Evolutionary conservation across 352 stramenopile species (phyloP).

Genomic region (Phytophthora quininea): DNA sequence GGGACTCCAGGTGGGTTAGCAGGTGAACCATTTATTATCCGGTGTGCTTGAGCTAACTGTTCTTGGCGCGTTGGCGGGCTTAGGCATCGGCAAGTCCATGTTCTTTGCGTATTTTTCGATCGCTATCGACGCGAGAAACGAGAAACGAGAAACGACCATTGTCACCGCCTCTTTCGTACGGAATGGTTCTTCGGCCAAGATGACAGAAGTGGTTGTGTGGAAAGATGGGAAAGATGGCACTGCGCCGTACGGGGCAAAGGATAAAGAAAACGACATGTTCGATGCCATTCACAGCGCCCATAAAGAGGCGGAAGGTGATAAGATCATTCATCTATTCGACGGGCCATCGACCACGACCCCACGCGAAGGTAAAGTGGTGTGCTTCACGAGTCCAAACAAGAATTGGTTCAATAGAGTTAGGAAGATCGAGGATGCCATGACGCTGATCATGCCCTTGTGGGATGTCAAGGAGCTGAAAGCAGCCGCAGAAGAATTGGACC

Average conservation of each 20-base stretch:
- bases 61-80: neutral
- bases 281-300: neutral
- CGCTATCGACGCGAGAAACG: slow-evolving; percentile 3
- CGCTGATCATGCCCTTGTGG: slow-evolving; percentile 12
- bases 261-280: neutral
- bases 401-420: neutral
- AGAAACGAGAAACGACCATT: neutral
- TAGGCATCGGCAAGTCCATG: slow-evolving; percentile 12
- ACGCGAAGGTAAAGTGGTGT: neutral
- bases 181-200: neutral
- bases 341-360: neutral
- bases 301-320: neutral
- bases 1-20: slow-evolving; percentile 1
- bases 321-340: neutral
- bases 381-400: slow-evolving; percentile 1
- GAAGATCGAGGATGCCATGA: neutral
- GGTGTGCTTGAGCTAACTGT: neutral
- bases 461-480: slow-evolving; percentile 4
- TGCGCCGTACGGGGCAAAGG: neutral
- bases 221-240: neutral
- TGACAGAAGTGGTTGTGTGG: slow-evolving; percentile 1
- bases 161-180: neutral
- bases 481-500: slow-evolving; percentile 5
- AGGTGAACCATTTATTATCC: too few relatives aligned
- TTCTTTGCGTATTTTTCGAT: slow-evolving; percentile 7